phyloP scores from a whole-genome alignment of 441 rosid genomes.

The Metrosideros polymorpha region DNA sequence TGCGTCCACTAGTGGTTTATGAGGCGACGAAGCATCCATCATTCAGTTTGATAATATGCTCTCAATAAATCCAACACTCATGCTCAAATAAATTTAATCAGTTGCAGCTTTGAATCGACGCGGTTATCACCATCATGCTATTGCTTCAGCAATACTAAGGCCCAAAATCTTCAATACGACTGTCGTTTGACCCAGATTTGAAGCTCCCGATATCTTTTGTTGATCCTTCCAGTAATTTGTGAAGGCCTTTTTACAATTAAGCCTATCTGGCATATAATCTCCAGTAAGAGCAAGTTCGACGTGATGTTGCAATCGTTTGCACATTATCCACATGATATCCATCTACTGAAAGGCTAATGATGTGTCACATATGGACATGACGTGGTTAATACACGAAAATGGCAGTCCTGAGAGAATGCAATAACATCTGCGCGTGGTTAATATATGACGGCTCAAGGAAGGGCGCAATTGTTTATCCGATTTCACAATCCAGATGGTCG shows the following conservation, averaged over 20 bases:
- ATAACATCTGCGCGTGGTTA: slow-evolving; percentile 92
- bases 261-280: neutral
- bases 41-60: neutral
- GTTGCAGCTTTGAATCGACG: neutral
- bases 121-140: neutral
- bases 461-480: slow-evolving; percentile 45
- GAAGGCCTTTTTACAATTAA: neutral
- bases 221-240: neutral
- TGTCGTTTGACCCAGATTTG: neutral
- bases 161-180: neutral
- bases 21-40: neutral
- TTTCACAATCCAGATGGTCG: slow-evolving; percentile 86
- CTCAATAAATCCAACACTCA: neutral
- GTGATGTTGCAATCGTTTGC: neutral
- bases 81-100: neutral
- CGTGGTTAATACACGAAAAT: too few species aligned
- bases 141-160: neutral
- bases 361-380: too few species aligned
- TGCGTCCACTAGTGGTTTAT: neutral
- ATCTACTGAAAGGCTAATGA: neutral
- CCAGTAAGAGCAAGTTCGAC: neutral
- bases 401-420: slow-evolving; percentile 95
- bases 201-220: neutral
- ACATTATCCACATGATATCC: neutral
- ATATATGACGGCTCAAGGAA: slow-evolving; percentile 59